A percentile compares a stretch with the other conserved stretches of the same genome.
These are phyloP conservation scores for Nakazawaea molendinolei DNA, from an alignment of 805 yeast genomes.

Conservation along the genomic window DNA sequence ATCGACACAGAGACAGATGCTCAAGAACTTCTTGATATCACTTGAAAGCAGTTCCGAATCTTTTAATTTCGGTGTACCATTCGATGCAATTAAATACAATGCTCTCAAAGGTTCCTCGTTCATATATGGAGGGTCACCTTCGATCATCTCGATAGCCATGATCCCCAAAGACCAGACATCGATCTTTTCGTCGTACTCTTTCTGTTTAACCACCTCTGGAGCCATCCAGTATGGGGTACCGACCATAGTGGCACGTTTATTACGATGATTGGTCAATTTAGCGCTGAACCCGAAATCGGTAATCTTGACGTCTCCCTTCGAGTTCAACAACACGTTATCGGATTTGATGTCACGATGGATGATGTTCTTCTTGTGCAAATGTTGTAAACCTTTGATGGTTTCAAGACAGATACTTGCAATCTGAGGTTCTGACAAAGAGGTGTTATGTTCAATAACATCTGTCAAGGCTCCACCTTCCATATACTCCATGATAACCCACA, in stretches of 20 bases:
- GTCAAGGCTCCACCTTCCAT: constrained; percentile 99
- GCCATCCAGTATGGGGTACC: constrained; percentile 99
- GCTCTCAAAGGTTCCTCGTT: constrained; percentile 96
- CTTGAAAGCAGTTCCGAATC: constrained; percentile 70
- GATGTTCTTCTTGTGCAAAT: constrained; percentile 84
- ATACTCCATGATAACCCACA: constrained; percentile 99
- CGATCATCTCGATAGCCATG: constrained; percentile 98
- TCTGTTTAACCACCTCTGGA: constrained; percentile 93
- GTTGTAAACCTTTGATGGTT: constrained; percentile 85
- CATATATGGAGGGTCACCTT: constrained; percentile 97
- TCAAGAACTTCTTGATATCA: constrained; percentile 77
- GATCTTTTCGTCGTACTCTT: constrained; percentile 94
- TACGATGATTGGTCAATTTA: constrained; percentile 70
- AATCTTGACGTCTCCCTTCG: constrained; percentile 79
- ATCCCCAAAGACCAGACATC: constrained; percentile 98
- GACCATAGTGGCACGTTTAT: constrained; percentile 95
- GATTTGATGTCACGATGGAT: constrained; percentile 97
- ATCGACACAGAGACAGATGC: constrained; percentile 91
- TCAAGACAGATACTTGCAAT: constrained; percentile 89
- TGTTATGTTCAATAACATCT: constrained; percentile 89
- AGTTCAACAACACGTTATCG: constrained; percentile 83
- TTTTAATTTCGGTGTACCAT: constrained; percentile 91
- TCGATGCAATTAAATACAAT: constrained; percentile 87
- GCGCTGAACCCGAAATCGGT: constrained; percentile 98
- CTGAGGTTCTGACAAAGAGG: constrained; percentile 73